Evolutionary conservation across 306 rosid genomes (phyloP).

Genomic region (Cucumis hystrix): DNA sequence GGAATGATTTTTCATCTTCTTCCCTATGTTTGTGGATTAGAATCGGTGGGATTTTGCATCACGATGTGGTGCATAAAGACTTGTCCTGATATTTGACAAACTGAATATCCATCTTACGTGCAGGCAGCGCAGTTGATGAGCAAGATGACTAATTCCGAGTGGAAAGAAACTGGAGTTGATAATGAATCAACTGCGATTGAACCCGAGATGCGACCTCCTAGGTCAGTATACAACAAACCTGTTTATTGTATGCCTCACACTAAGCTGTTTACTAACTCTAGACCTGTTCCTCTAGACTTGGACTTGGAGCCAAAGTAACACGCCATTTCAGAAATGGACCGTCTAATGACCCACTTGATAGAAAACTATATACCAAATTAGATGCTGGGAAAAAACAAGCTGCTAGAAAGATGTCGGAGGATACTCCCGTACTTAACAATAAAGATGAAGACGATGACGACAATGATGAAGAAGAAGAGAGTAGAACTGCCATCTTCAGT

Average conservation of each 20-base stretch:
- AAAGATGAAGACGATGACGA: constrained; percentile 25
- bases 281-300: constrained; percentile 43
- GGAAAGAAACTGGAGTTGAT: constrained; percentile 24
- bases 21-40: background rate
- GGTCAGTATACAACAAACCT: constrained; percentile 23
- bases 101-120: constrained; percentile 11
- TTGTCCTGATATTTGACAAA: background rate
- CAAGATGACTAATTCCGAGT: constrained; percentile 28
- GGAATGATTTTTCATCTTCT: background rate
- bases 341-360: constrained; percentile 55
- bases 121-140: constrained; percentile 78
- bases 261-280: background rate
- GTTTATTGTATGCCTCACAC: no score
- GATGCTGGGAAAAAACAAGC: constrained; percentile 37
- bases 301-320: constrained; percentile 67
- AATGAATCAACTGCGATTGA: constrained; percentile 28
- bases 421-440: constrained; percentile 12
- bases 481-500: constrained; percentile 50
- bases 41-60: background rate
- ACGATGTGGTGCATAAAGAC: background rate
- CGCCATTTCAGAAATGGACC: constrained; percentile 42
- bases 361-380: constrained; percentile 47
- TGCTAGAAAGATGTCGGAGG: constrained; percentile 34
- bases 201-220: constrained; percentile 32
- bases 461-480: constrained; percentile 38